Evolutionary conservation across 257 asterid genomes (phyloP).

Genomic region (Fraxinus americana): DNA sequence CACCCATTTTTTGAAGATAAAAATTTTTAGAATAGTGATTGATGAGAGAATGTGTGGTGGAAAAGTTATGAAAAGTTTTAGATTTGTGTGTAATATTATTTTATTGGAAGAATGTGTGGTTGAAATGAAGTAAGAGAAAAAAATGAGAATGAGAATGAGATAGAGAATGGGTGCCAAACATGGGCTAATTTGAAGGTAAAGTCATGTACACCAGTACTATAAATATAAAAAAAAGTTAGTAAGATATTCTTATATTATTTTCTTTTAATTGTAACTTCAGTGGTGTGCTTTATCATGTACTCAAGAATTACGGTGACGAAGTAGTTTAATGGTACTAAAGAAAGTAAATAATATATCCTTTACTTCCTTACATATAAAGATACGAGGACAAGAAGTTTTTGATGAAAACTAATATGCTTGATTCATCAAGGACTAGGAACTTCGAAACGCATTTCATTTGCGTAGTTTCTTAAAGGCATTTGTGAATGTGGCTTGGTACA

Average conservation of each 20-base stretch:
- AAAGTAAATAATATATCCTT: neutral
- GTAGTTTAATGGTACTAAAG: neutral
- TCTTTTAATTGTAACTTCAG: neutral
- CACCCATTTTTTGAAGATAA: no score
- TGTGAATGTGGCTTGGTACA: neutral
- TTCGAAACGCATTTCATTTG: neutral
- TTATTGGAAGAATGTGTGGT: no score
- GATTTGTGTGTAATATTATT: no score
- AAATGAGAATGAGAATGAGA: no score
- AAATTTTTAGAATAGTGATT: no score
- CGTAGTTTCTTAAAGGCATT: neutral
- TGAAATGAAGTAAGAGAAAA: no score
- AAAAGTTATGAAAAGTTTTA: no score
- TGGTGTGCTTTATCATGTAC: neutral
- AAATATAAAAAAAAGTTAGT: no score
- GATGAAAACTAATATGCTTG: neutral
- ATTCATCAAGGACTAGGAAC: constrained; percentile 15
- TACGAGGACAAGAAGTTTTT: neutral
- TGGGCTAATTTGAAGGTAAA: neutral
- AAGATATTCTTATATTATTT: neutral
- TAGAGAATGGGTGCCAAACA: no score
- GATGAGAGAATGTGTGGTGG: no score
- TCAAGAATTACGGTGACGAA: neutral
- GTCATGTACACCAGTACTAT: neutral
- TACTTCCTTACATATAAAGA: neutral